Base-by-base conservation (phyloP, 345 rosid species). In the Citrus mangshanensis region DNA sequence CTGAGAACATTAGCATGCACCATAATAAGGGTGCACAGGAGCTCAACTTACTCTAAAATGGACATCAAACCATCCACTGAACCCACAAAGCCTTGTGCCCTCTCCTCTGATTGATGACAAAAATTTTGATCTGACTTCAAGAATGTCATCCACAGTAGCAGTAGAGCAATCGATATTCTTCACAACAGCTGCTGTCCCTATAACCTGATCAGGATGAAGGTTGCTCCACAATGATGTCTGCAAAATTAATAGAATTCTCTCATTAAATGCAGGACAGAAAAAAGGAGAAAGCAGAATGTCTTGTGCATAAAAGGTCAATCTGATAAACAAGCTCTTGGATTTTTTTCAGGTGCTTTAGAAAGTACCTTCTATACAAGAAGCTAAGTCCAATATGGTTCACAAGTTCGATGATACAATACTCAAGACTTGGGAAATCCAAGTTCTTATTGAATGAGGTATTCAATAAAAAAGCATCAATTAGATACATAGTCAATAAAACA, bases 31-130 rank as follows among this genome's bases (percentile, higher is more conserved):
- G 46, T 30, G 74, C 25, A 63, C 6, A 62, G 65, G 70, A 42
- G 74, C 66, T 58, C 77, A 73, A 88, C 96, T 90, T 84, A 95
- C 99, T 85, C 90, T 85, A 82, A 95, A 95, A 83, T 91, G 97
- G 85, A 95, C 98, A 83, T 95, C 99, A 67, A 95, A 95, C 99
- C 99, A 95, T 86, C 99, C 99, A 71, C 85, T 91, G 82, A 93
- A 94, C 58, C 97, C 99, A 76, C 91, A 90, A 38, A 95, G 91
- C 78, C 85, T 86, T 37, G 92, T 80, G 76, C 82, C 70, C 67
- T 79, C 85, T 78, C 78, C 62, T 60, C 71, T 86, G 77, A 94
- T 85, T 73, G 87, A 76, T 25, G 94, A 92, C 8, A 78, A 61
- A 73, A 92, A 87, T 51, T 78, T 89, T 54, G 99, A 90, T 72